Conservation (phyloP, 306 rosid species). For the Trifolium repens region DNA sequence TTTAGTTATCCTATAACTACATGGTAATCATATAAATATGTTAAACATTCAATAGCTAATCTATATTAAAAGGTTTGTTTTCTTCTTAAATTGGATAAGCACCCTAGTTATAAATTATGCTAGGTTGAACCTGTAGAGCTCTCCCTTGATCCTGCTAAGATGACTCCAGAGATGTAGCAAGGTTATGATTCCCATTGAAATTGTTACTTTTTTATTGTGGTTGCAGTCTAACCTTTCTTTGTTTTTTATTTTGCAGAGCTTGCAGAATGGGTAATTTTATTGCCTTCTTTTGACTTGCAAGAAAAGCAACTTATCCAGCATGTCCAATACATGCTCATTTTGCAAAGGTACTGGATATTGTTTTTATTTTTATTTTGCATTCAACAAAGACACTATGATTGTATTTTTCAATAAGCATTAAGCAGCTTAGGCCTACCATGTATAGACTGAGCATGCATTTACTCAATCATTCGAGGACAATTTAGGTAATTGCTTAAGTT, state of each 20-base stretch:
- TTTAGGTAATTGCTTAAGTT: slow-evolving; percentile 38
- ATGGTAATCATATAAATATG: no score
- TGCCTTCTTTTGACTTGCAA: slow-evolving; percentile 88
- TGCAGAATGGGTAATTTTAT: slow-evolving; percentile 88
- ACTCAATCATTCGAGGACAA: slow-evolving; percentile 30
- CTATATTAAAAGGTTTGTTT: no score
- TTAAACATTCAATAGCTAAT: no score
- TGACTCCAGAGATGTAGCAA: slow-evolving; percentile 94
- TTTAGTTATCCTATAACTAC: no score
- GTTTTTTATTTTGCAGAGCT: slow-evolving; percentile 69
- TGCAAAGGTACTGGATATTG: slow-evolving; percentile 70
- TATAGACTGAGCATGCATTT: slow-evolving; percentile 31
- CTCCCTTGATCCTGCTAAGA: slow-evolving; percentile 97
- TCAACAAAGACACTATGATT: slow-evolving; percentile 21
- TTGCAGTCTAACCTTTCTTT: slow-evolving; percentile 38
- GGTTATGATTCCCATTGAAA: slow-evolving; percentile 53
- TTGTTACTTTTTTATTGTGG: slow-evolving; percentile 27
- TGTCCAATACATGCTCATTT: slow-evolving; percentile 99
- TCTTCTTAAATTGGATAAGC: slow-evolving; percentile 98
- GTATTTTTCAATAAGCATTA: slow-evolving; percentile 24
- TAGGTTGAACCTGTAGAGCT: slow-evolving; percentile 99
- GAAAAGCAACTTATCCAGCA: slow-evolving; percentile 94
- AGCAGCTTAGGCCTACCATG: slow-evolving; percentile 26
- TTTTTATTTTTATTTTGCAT: slow-evolving; percentile 35
- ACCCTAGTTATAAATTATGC: slow-evolving; percentile 85